Percentiles rank a stretch among this genome's conserved stretches.
Evolutionary conservation across 352 stramenopile species (phyloP).

Genomic region (Phytopythium chamaehyphon): DNA sequence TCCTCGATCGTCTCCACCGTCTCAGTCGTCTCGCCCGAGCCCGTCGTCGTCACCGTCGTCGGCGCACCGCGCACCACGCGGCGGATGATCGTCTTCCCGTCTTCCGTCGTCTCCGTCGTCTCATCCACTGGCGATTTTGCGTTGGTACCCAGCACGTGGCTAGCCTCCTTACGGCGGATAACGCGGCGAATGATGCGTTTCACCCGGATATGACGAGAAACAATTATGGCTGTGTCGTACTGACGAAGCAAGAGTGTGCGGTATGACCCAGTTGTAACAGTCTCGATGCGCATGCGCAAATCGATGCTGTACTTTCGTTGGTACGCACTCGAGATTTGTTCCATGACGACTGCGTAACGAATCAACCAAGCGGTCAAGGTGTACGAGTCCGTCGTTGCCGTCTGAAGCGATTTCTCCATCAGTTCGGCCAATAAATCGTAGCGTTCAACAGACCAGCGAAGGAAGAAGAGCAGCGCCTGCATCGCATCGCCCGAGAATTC

Average conservation of each 20-base stretch:
- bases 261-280: not conserved
- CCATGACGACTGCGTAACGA: not conserved
- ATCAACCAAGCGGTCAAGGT: not conserved
- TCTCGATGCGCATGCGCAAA: not conserved
- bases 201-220: not conserved
- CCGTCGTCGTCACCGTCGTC: conserved; percentile 5
- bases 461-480: conserved; percentile 38
- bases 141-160: not conserved
- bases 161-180: no score
- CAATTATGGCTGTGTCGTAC: not conserved
- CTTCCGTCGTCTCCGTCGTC: conserved; percentile 7
- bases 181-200: no score
- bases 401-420: conserved; percentile 52
- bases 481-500: conserved; percentile 51
- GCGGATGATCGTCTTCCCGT: conserved; percentile 2
- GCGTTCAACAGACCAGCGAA: conserved; percentile 48
- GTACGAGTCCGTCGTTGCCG: not conserved
- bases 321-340: not conserved
- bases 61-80: not conserved
- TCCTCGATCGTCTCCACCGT: conserved; percentile 10
- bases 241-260: not conserved
- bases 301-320: not conserved
- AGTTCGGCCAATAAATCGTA: conserved; percentile 44
- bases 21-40: conserved; percentile 1
- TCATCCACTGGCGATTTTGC: not conserved